Evolutionary conservation across 345 rosid species (phyloP).

Genomic region (Eucalyptus sp.): DNA sequence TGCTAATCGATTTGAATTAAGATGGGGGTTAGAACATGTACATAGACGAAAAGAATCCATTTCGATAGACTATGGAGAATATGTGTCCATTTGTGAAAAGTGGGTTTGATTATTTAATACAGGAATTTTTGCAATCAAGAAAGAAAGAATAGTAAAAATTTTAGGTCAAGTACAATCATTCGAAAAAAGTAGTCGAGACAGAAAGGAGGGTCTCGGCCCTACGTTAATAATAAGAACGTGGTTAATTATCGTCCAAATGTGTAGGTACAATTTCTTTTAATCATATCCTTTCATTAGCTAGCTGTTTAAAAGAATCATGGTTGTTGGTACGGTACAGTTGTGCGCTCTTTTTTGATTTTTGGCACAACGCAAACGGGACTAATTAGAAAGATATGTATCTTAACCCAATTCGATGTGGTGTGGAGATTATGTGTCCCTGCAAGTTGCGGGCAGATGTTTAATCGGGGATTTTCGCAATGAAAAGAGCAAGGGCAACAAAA

Average conservation of each 20-base stretch:
- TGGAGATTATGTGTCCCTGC: background rate
- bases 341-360: background rate
- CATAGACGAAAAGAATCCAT: background rate
- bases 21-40: background rate
- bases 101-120: background rate
- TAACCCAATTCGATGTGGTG: background rate
- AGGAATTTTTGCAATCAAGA: background rate
- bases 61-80: background rate
- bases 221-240: background rate
- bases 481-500: background rate
- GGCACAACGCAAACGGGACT: background rate
- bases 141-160: background rate
- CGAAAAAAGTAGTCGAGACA: background rate
- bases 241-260: background rate
- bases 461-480: background rate
- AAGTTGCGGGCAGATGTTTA: background rate
- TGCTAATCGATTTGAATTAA: background rate
- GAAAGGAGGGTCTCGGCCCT: background rate
- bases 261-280: background rate
- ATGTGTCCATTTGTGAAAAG: background rate
- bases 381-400: background rate
- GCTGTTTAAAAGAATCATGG: background rate
- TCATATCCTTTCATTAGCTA: background rate
- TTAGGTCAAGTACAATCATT: background rate
- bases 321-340: background rate